A percentile compares a stretch with the other conserved stretches of the same genome.
Evolutionary conservation across 805 yeast species (phyloP).

Genomic region (Spathaspora passalidarum): DNA sequence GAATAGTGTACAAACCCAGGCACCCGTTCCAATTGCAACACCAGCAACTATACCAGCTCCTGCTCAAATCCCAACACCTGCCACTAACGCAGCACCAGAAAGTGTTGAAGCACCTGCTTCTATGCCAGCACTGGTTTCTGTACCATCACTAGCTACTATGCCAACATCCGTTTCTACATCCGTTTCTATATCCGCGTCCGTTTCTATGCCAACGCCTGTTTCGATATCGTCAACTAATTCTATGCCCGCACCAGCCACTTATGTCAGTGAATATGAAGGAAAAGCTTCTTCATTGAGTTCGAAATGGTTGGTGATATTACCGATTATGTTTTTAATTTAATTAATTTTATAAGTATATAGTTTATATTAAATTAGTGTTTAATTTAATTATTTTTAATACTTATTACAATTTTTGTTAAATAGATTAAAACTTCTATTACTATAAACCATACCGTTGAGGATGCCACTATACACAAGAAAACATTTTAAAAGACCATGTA

Average conservation of each 20-base stretch:
- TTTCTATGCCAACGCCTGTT: too few relatives aligned
- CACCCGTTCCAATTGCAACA: background rate
- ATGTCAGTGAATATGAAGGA: background rate
- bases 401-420: background rate
- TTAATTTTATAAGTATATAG: background rate
- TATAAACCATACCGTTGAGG: slow-evolving; percentile 46
- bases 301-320: background rate
- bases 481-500: slow-evolving; percentile 5
- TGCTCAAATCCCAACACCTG: background rate
- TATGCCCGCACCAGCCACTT: background rate
- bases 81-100: slow-evolving; percentile 1
- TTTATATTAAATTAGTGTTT: background rate
- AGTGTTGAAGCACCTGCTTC: too few relatives aligned
- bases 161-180: too few relatives aligned
- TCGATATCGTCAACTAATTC: background rate
- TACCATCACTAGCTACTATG: too few relatives aligned
- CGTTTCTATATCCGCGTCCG: too few relatives aligned
- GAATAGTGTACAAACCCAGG: background rate
- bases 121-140: background rate
- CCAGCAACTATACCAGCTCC: background rate
- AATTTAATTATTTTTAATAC: background rate
- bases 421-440: slow-evolving; percentile 1
- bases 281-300: background rate
- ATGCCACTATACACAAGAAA: slow-evolving; percentile 41
- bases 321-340: background rate